Base-by-base conservation (phyloP, 768 basidiomycete species). In the Phylloporus arenicola region DNA sequence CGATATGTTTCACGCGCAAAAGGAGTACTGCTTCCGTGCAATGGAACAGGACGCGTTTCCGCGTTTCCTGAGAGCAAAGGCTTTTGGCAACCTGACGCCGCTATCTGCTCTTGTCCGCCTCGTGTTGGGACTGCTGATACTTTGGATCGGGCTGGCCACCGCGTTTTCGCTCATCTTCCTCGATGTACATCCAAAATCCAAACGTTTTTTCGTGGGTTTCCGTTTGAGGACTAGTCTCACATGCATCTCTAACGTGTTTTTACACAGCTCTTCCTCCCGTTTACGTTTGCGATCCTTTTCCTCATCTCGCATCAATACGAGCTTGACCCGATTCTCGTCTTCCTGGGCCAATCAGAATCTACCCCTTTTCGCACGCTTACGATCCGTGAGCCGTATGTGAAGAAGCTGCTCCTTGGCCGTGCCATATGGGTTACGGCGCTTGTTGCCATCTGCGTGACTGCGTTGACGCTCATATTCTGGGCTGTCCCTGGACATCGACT, bases 11-110 rank as follows among this genome's bases (percentile, higher is more conserved):
- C 92, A 98, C 65, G 74, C 84, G 0, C 95, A 98, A 74, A 97
- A 98, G 74, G 92, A 96, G 64, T 96, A 95, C 64, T 91, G 92
- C 64, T 95, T 93, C 78, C 81, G 88, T 41, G 90, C 91, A 0
- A 92, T 97, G 85, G 93, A 96, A 62, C 91, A 94, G 69, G 90
- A 92, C 57, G 91, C 90, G 16, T 92, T 90, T 72, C 91, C 90
- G 38, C 80, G 95, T 6, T 98, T 99, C 78, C 75, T 99, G 43
- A 80, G 96, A 52, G 85, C 91, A 2, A 99, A 98, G 72, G 94
- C 94, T n/a, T 98, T 97, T 63, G 92, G 92, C 25, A 99, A 98
- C 68, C 72, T 99, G 47, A 97, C 96, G 2, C 92, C 94, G 16
- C 77, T 96, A 57, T 88, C 88, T 19, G 84, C 90, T 1, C 79